A percentile compares a stretch with the other conserved stretches of the same genome.
phyloP scores from a whole-genome alignment of 2,329 filamentous ascomycete species.

The Blastomyces percursus region DNA sequence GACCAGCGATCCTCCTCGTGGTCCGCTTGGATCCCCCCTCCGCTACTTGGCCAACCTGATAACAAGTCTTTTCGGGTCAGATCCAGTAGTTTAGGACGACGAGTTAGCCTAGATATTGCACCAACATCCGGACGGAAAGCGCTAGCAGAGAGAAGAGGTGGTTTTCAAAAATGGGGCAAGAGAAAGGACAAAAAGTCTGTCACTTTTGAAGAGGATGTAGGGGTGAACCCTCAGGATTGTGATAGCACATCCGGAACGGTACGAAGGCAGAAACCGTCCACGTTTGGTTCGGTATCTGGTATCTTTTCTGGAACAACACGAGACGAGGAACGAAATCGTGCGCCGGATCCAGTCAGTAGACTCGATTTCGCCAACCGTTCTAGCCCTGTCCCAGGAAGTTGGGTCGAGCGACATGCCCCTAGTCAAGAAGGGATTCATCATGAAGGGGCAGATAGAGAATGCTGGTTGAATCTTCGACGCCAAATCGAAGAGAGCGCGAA shows the following conservation, averaged over 20 bases:
- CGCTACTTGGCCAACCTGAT: slow-evolving; percentile 5
- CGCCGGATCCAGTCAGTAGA: neutral
- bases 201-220: slow-evolving; percentile 11
- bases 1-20: slow-evolving; percentile 12
- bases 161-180: slow-evolving; percentile 4
- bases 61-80: neutral
- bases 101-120: neutral
- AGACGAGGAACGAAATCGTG: neutral
- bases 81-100: slow-evolving; percentile 4
- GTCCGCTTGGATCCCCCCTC: slow-evolving; percentile 10
- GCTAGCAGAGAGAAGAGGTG: neutral
- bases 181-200: slow-evolving; percentile 9
- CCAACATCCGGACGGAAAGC: neutral
- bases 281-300: neutral
- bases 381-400: neutral
- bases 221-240: neutral
- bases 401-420: neutral
- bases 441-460: neutral
- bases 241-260: slow-evolving; percentile 13
- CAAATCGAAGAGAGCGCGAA: slow-evolving; percentile 5
- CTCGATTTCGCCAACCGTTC: neutral
- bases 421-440: neutral
- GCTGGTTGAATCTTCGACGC: slow-evolving; percentile 6
- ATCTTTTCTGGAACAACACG: neutral
- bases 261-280: slow-evolving; percentile 4